phyloP scores from a whole-genome alignment of 371 early-diverging fungal species.

The Mortierella sp. region DNA sequence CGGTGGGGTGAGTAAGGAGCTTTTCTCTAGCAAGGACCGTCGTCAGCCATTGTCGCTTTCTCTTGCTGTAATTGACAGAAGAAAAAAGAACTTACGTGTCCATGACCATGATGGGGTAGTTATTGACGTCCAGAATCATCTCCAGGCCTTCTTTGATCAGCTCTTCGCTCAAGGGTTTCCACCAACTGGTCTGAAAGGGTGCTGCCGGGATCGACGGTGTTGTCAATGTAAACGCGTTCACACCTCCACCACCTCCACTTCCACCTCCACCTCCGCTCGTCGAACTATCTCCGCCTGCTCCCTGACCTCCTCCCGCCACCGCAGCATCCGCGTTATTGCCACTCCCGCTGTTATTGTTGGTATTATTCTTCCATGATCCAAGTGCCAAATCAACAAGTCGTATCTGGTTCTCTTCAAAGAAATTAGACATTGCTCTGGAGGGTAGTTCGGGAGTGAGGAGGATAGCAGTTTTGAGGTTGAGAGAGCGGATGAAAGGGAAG shows the following conservation, averaged over 20 bases:
- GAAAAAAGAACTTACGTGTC: constrained; percentile 79
- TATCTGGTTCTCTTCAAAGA: constrained; percentile 86
- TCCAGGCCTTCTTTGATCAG: constrained; percentile 94
- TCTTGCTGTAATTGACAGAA: not conserved
- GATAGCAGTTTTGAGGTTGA: constrained; percentile 84
- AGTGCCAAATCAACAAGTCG: constrained; percentile 68
- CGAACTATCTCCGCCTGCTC: not conserved
- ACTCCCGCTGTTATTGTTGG: constrained; percentile 19
- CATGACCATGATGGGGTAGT: constrained; percentile 91
- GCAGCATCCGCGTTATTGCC: constrained; percentile 15
- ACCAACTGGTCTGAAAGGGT: constrained; percentile 61
- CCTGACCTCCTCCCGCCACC: constrained; percentile 14
- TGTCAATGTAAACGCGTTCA: not conserved
- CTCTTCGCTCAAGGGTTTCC: constrained; percentile 96
- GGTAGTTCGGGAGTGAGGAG: constrained; percentile 92
- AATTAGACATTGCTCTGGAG: constrained; percentile 80
- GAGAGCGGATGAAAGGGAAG: constrained; percentile 84
- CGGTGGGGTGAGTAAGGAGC: not conserved
- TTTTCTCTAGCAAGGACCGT: not conserved
- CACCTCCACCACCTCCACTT: constrained; percentile 4
- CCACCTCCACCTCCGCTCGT: not conserved
- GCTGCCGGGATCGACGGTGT: constrained; percentile 46
- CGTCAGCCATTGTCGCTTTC: not conserved
- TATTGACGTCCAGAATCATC: constrained; percentile 79
- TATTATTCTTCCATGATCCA: constrained; percentile 41